Evolutionary conservation across 106 monocot species (phyloP).

Genomic region (Dendrobium huoshanense): DNA sequence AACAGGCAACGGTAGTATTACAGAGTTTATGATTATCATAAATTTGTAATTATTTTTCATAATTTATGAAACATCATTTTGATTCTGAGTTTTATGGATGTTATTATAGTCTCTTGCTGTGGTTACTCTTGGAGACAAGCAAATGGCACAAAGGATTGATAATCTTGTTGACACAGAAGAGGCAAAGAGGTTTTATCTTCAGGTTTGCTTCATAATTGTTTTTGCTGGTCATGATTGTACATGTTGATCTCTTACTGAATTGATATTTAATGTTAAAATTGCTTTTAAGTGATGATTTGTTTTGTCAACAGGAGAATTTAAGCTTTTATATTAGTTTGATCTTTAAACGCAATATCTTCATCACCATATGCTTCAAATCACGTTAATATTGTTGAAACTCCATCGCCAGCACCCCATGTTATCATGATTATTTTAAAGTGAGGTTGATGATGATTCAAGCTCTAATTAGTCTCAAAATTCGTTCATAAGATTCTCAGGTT

Average conservation of each 20-base stretch:
- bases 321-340: not conserved
- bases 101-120: conserved; percentile 78
- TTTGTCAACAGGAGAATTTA: not conserved
- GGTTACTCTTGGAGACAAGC: conserved; percentile 89
- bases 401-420: too few relatives aligned
- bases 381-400: too few relatives aligned
- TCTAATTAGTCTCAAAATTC: too few relatives aligned
- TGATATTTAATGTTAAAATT: not conserved
- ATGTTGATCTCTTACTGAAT: not conserved
- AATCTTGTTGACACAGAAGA: conserved; percentile 95
- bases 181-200: conserved; percentile 89
- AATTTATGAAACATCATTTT: conserved; percentile 2
- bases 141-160: conserved; percentile 98
- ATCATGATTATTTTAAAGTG: too few relatives aligned
- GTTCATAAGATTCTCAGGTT: too few relatives aligned
- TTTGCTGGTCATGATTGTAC: not conserved
- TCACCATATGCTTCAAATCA: too few relatives aligned
- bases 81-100: not conserved
- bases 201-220: conserved; percentile 35
- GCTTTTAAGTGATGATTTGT: not conserved
- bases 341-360: not conserved
- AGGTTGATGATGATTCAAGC: too few relatives aligned
- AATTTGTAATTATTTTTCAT: not conserved
- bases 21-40: not conserved
- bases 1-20: too few relatives aligned